Base-by-base conservation (phyloP, 2,329 filamentous ascomycete genomes). In the Aspergillus fumigatiaffinis region DNA sequence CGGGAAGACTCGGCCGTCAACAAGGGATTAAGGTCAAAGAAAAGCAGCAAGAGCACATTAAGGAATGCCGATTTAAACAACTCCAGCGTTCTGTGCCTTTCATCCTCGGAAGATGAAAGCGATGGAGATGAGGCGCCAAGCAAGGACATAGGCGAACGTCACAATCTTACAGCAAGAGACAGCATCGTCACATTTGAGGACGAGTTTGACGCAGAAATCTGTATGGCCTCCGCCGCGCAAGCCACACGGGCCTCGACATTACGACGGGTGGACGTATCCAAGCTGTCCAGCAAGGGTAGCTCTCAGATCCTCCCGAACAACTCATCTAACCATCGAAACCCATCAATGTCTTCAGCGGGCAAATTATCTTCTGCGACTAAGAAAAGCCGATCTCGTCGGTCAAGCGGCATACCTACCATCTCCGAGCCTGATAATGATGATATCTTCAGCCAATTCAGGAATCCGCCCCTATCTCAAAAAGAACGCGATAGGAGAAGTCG, bases 81-180 rank as follows among this genome's bases (percentile, higher is more conserved):
- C 14, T 74, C 74, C 7, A 81, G 79, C 59, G 70, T 80, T 10
- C 73, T 81, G 9, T 77, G 74, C 52, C 73, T 81, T 47, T 80
- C 78, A 3, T 80, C 78, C n/a, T 80, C 78, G 0, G 78, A 80
- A 55, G 76, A 78, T 50, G 77, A 77, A 56, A 70, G 73, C 23
- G 76, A 76, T 2, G 72, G 73, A 23, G 68, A 72, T 8, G 60
- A 65, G 12, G 58, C 61, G 9, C 61, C 63, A 3, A 54, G 52
- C 5, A 65, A 61, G 17, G 56, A 60, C 41, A 56, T 54, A 51
- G 51, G 23, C 8, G 59, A 55, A 26, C 48, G 42, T 17, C 54
- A 56, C 41, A 67, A 64, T 29, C 44, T 0, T 14, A 52, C 50
- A 21, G 55, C 68, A 44, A 68, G 76, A 51, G 75, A 76, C 54